Conservation (phyloP, 1,139 yeast species). For the Pichia sp. region DNA sequence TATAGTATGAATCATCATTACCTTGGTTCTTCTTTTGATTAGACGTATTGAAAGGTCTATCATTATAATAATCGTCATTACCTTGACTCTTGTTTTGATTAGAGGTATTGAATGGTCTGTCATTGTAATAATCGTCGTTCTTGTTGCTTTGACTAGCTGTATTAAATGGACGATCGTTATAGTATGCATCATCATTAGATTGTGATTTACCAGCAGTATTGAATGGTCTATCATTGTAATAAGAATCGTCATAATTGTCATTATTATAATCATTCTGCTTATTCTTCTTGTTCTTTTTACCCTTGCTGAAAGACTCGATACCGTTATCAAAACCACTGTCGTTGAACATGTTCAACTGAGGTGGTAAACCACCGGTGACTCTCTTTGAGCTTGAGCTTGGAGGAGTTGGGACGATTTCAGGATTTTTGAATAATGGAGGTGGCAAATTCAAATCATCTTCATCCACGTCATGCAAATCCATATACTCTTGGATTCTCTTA, state of each 20-base stretch:
- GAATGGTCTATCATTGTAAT: constrained; percentile 5
- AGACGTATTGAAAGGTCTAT: no score
- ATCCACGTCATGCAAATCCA: constrained; percentile 2
- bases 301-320: neutral
- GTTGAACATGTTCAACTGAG: constrained; percentile 7
- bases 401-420: neutral
- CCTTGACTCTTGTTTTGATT: no score
- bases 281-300: neutral
- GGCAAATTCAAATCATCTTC: constrained; percentile 9
- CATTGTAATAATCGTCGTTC: no score
- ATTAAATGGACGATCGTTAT: no score
- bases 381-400: neutral
- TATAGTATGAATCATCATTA: neutral
- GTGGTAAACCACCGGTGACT: neutral
- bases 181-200: no score
- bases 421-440: constrained; percentile 7
- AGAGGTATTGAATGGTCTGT: no score
- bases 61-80: no score
- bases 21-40: neutral
- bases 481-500: constrained; percentile 4
- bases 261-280: neutral
- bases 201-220: constrained; percentile 5
- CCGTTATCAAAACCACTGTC: neutral
- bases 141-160: no score
- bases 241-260: neutral